These are phyloP conservation scores for Populus nigra DNA, from an alignment of 345 rosid genomes.

Conservation along the genomic window DNA sequence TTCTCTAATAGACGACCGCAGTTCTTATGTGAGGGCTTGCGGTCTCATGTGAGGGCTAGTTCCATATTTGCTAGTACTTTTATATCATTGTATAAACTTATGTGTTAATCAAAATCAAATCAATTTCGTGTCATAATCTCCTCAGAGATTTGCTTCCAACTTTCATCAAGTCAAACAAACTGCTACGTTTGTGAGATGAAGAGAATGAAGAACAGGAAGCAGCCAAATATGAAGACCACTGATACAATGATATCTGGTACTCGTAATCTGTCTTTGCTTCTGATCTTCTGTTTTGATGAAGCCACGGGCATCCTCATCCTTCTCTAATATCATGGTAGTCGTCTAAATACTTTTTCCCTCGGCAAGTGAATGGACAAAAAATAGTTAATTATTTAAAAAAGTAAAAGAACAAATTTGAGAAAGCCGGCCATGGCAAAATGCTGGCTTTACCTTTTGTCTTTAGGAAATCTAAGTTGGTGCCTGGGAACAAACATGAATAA, in stretches of 20 bases:
- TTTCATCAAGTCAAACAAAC: slow-evolving; percentile 44
- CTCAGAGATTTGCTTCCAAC: slow-evolving; percentile 38
- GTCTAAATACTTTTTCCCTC: neutral
- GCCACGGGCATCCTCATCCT: slow-evolving; percentile 12
- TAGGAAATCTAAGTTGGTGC: neutral
- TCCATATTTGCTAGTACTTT: too few species aligned
- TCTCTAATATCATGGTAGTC: slow-evolving; percentile 26
- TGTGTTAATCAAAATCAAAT: too few species aligned
- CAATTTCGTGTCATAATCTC: slow-evolving; percentile 50
- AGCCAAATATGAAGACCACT: slow-evolving; percentile 20
- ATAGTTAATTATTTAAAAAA: neutral
- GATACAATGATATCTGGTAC: slow-evolving; percentile 41
- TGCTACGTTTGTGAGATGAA: slow-evolving; percentile 26
- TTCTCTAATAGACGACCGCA: too few species aligned
- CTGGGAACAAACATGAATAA: neutral
- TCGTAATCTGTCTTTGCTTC: slow-evolving; percentile 38
- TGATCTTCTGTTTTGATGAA: slow-evolving; percentile 26
- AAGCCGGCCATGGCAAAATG: slow-evolving; percentile 1
- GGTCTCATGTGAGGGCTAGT: too few species aligned
- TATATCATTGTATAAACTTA: too few species aligned
- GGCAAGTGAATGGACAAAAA: neutral
- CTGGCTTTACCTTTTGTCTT: neutral
- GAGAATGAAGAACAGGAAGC: slow-evolving; percentile 28
- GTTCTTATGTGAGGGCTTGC: too few species aligned
- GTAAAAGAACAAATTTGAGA: neutral